Conservation (phyloP, 2,329 filamentous ascomycete genomes). For the Neofusicoccum parvum region DNA sequence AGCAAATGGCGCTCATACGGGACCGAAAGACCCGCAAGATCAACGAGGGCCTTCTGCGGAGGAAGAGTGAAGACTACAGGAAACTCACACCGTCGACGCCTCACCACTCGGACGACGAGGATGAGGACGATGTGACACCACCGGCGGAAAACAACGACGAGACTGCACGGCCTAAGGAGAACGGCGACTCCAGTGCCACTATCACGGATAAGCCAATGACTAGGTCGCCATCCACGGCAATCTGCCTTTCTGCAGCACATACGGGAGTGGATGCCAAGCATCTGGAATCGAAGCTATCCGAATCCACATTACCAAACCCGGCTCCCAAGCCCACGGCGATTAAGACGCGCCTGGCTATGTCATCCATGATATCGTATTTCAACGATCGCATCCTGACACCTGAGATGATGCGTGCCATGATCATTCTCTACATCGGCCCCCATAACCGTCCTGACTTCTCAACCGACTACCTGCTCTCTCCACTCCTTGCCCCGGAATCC, state of each 20-base stretch:
- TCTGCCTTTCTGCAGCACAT: slow-evolving; percentile 42
- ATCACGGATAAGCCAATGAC: slow-evolving; percentile 24
- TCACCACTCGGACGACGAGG: slow-evolving; percentile 76
- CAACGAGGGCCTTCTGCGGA: slow-evolving; percentile 74
- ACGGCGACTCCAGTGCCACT: slow-evolving; percentile 23
- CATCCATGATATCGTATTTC: slow-evolving; percentile 97
- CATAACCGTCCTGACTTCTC: slow-evolving; percentile 91
- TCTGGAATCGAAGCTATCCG: slow-evolving; percentile 26
- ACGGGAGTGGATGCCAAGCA: slow-evolving; percentile 35
- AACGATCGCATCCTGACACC: slow-evolving; percentile 92
- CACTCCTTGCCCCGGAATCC: slow-evolving; percentile 82
- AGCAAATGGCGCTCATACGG: slow-evolving; percentile 92
- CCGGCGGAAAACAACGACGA: slow-evolving; percentile 20
- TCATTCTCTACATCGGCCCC: slow-evolving; percentile 93
- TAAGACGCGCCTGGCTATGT: slow-evolving; percentile 86
- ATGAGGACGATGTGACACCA: slow-evolving; percentile 43
- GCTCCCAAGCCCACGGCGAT: slow-evolving; percentile 54
- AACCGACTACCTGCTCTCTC: slow-evolving; percentile 87
- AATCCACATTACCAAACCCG: neutral
- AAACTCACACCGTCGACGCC: slow-evolving; percentile 79
- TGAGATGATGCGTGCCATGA: slow-evolving; percentile 99
- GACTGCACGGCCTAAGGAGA: slow-evolving; percentile 11
- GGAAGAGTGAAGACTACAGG: slow-evolving; percentile 88
- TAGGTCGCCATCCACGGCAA: slow-evolving; percentile 31
- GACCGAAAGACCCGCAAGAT: slow-evolving; percentile 77